Evolutionary conservation across 2,329 filamentous ascomycete genomes (phyloP).

Genomic region (Colletotrichum karsti): DNA sequence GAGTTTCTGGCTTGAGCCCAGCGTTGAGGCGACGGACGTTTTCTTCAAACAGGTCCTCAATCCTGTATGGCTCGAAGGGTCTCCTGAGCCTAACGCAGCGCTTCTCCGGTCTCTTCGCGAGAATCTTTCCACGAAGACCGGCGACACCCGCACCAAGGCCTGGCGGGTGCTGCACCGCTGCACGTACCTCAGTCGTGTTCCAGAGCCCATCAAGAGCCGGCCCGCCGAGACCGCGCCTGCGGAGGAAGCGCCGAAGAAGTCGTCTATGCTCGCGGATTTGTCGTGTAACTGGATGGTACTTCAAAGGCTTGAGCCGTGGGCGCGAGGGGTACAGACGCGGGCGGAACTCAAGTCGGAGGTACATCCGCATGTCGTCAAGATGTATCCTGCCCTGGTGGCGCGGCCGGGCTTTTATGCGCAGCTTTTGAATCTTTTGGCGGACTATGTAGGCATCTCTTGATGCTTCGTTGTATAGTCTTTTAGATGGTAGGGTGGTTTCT

Average conservation of each 20-base stretch:
- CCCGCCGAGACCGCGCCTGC: neutral
- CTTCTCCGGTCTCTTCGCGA: neutral
- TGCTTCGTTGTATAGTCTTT: neutral
- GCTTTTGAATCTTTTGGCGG: neutral
- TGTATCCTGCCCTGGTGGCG: neutral
- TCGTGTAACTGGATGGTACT: neutral
- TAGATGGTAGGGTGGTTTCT: too few relatives aligned
- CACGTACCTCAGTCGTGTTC: neutral
- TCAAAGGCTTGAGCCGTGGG: neutral
- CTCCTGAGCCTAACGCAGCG: neutral
- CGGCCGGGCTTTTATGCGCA: neutral
- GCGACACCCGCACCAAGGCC: neutral
- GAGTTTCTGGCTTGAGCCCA: neutral
- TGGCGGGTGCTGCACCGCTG: neutral
- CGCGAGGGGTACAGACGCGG: neutral
- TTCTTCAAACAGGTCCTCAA: neutral
- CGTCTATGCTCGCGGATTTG: neutral
- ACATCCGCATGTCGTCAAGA: neutral
- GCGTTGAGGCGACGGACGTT: neutral
- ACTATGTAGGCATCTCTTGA: neutral
- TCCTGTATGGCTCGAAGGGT: neutral
- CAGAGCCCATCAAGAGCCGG: neutral
- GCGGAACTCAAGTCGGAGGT: neutral
- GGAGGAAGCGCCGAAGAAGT: neutral
- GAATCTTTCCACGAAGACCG: neutral